Evolutionary conservation across 805 yeast genomes (phyloP).

Genomic region (Candida vartiovaarae): DNA sequence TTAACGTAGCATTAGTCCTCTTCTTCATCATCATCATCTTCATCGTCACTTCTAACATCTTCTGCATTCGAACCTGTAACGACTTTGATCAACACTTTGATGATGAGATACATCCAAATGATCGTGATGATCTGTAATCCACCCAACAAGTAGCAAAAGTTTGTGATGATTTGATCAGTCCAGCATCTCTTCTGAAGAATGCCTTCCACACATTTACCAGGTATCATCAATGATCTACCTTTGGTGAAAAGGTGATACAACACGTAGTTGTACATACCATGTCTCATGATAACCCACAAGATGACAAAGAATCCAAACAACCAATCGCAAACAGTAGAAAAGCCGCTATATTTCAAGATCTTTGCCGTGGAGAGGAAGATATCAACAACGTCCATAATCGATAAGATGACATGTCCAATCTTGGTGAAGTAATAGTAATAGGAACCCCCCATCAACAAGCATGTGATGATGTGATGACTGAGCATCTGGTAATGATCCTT

Average conservation of each 20-base stretch:
- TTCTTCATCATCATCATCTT: conserved; percentile 18
- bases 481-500: conserved; percentile 86
- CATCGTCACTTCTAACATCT: conserved; percentile 80
- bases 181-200: conserved; percentile 39
- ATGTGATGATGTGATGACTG: conserved; percentile 79
- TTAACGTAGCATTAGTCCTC: not conserved
- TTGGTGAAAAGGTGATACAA: conserved; percentile 50
- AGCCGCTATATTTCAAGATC: conserved; percentile 67
- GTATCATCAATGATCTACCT: conserved; percentile 38
- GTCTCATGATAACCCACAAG: conserved; percentile 67
- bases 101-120: conserved; percentile 71
- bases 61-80: conserved; percentile 72
- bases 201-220: conserved; percentile 34
- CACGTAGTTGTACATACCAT: conserved; percentile 63
- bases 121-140: conserved; percentile 60
- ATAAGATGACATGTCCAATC: conserved; percentile 70
- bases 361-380: conserved; percentile 67
- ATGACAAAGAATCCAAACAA: conserved; percentile 62
- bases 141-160: conserved; percentile 49
- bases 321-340: conserved; percentile 51
- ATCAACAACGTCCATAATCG: conserved; percentile 82
- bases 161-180: conserved; percentile 34
- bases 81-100: conserved; percentile 64
- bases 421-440: conserved; percentile 66
- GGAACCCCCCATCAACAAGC: conserved; percentile 58